Evolutionary conservation across 1,284 basidiomycete genomes (phyloP).

Genomic region (Tilletia setariae): DNA sequence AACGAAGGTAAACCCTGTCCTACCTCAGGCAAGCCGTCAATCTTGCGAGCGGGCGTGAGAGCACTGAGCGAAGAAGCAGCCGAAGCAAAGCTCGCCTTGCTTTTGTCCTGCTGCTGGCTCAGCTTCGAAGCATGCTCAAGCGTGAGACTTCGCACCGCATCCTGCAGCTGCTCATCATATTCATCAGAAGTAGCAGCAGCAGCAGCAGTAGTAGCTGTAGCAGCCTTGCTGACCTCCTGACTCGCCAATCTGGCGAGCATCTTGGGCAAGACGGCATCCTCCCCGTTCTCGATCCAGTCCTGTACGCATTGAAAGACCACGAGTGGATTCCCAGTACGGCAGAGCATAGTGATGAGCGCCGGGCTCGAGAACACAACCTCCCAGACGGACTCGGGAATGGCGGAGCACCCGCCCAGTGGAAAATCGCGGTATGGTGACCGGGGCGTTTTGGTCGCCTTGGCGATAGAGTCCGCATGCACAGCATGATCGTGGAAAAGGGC

Average conservation of each 20-base stretch:
- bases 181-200: too few species aligned
- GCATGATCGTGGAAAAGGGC: not conserved
- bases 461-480: not conserved
- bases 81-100: too few species aligned
- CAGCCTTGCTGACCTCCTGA: not conserved
- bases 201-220: too few species aligned
- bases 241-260: not conserved
- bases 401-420: not conserved
- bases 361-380: not conserved
- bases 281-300: conserved; percentile 1
- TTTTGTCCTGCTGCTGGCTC: too few species aligned
- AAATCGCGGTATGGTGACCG: not conserved
- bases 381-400: not conserved
- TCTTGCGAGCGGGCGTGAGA: too few species aligned
- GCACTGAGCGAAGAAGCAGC: too few species aligned
- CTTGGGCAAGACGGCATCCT: not conserved
- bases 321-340: not conserved
- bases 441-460: not conserved
- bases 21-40: too few species aligned
- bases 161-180: too few species aligned
- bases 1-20: too few species aligned
- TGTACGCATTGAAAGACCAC: conserved; percentile 5
- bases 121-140: too few species aligned
- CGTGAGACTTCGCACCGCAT: too few species aligned
- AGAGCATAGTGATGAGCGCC: not conserved